Base-by-base conservation (phyloP, 768 basidiomycete genomes). In the Collybia mongolica region DNA sequence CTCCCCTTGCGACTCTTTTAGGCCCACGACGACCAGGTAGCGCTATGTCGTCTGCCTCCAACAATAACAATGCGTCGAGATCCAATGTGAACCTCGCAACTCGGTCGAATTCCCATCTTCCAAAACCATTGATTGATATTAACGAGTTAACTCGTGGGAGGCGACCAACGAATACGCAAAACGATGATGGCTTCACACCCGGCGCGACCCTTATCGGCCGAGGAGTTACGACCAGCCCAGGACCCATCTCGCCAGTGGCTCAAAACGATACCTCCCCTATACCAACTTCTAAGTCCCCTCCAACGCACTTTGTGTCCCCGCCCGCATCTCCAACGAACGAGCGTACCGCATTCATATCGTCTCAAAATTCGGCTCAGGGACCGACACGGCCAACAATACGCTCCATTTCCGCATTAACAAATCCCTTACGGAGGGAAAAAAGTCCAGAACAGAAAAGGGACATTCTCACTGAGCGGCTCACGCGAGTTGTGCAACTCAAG, bases 1-100 rank as follows among this genome's bases (percentile, higher is more conserved):
- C 82, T 1, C 89, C 88, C 11, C 73, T 92, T 29, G 83, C 85
- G 0, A 73, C 70, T 1, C 71, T 89, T 29, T 68, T 87, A 6
- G 72, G 73, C 0, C 87, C 88, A 9, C 76, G 72, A 42, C 76
- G 89, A 29, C 87, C 88, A 14, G 86, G 84, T 15, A 87, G 84
- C 54, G 74, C 84, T 15, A 64, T 76, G 51, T 80, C 79, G 6
- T 67, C 69, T 6, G 65, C 65, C 48, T 72, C 72, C 15, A 66
- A 61, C 43, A 32, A 32, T 32, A 9, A 5, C 14, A 32, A 32
- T 12, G 32, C 9, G 3, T 32, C 32, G 14, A 32, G 32, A 32
- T 32, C 32, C 11, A 32, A 32, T 32, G 32, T 32, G 11, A 32
- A 32, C 32, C 32, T 32, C 11, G 57, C 64, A 22, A 54, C 64